Base-by-base conservation (phyloP, 2,329 filamentous ascomycete species). In the Neonectria magnoliae region DNA sequence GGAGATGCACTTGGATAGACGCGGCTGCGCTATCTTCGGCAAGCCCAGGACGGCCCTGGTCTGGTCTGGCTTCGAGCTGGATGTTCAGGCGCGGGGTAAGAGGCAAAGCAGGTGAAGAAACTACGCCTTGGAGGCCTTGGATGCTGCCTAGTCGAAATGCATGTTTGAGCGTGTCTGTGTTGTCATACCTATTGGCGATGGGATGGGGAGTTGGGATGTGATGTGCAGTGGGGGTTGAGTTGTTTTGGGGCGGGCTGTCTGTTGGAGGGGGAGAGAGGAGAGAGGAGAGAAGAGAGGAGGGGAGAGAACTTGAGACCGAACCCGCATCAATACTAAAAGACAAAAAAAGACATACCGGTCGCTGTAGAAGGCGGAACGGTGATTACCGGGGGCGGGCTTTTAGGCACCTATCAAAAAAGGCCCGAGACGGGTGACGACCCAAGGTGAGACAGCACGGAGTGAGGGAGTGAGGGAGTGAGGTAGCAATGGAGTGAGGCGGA, bases 1-100 rank as follows among this genome's bases (percentile, higher is more conserved):
- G 38, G 38, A 42, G 38, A 42, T 42, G 38, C 11, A 36, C 10
- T 10, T 48, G 10, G 55, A 63, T 58, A 63, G 36, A 41, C 48
- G 60, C 55, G 55, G 60, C 55, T 44, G 60, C 60, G 60, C 60
- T 63, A 63, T 63, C 55, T 53, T 54, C 45, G 45, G 53, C 52
- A 52, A 31, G 59, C 51, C 51, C 42, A n/a, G 25, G 25, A 25
- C 25, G 6, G 25, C n/a, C 48, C 48, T 48, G 33, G 50, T 42
- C 57, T 52, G 45, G 50, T 20, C 57, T 54, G 42, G 53, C 60
- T 29, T 53, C 31, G 18, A 58, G 41, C 55, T 42, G 33, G 52
- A 44, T 55, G 41, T 57, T 52, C 20, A 44, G 42, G 60, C 38
- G 60, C 60, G 60, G 60, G 60, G 60, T 63, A 62, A 29, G 25